Percentiles rank a stretch among this genome's conserved stretches.
Conservation (phyloP, 2,329 filamentous ascomycete species). For the Mycocentrospora acerina region DNA sequence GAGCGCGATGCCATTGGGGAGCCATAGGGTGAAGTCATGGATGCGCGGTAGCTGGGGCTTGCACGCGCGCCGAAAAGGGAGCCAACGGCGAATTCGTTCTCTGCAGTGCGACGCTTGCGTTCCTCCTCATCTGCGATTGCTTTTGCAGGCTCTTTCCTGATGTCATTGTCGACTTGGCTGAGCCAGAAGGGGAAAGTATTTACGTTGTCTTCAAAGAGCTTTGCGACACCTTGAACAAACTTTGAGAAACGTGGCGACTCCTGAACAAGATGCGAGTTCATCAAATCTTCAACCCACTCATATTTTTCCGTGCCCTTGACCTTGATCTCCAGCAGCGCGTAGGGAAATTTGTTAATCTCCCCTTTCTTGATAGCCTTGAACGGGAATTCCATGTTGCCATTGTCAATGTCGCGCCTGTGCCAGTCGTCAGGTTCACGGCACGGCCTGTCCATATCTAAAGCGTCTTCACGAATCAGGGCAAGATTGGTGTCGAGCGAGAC, state of each 20-base stretch:
- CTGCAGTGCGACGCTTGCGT: constrained; percentile 74
- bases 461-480: constrained; percentile 76
- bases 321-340: constrained; percentile 90
- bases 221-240: constrained; percentile 90
- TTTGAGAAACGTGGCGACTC: constrained; percentile 91
- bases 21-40: constrained; percentile 66
- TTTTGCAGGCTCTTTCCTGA: constrained; percentile 85
- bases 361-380: constrained; percentile 86
- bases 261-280: constrained; percentile 89
- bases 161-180: constrained; percentile 86
- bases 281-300: constrained; percentile 88
- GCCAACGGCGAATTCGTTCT: constrained; percentile 86
- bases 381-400: constrained; percentile 77
- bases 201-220: constrained; percentile 89
- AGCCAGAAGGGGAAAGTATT: constrained; percentile 98
- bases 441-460: constrained; percentile 78
- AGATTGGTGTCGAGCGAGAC: constrained; percentile 93
- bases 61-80: constrained; percentile 68
- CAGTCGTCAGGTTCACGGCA: constrained; percentile 86
- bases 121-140: constrained; percentile 93
- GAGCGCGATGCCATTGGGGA: constrained; percentile 53
- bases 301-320: constrained; percentile 69
- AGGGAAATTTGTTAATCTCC: constrained; percentile 88
- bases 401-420: constrained; percentile 90
- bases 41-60: constrained; percentile 50